Conservation (phyloP, 2,329 filamentous ascomycete genomes). For the Fusarium sp. region DNA sequence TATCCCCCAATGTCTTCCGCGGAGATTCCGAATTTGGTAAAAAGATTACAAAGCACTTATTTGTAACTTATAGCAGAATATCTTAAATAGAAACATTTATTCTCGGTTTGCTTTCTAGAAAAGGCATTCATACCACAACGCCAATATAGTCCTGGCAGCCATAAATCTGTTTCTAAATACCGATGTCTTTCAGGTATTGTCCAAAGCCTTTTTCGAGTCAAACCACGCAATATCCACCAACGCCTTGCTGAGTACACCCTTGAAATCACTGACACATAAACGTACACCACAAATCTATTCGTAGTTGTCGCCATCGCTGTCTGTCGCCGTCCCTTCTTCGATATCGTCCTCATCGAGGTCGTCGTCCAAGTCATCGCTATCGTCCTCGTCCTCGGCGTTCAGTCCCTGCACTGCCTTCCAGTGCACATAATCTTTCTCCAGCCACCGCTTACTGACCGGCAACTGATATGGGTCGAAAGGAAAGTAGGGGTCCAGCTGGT, state of each 20-base stretch:
- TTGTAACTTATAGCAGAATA: background rate
- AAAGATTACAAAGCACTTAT: constrained; percentile 9
- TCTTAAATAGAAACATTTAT: background rate
- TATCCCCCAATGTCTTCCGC: constrained; percentile 1
- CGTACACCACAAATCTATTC: constrained; percentile 41
- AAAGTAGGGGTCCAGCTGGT: constrained; percentile 93
- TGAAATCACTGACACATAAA: constrained; percentile 13
- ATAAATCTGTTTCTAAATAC: constrained; percentile 7
- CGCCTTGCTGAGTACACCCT: constrained; percentile 33
- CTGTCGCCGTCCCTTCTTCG: constrained; percentile 62
- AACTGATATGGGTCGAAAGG: constrained; percentile 97
- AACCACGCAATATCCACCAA: constrained; percentile 29
- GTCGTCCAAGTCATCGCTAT: constrained; percentile 63
- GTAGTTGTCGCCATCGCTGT: constrained; percentile 56
- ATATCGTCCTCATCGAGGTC: constrained; percentile 57
- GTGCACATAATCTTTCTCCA: constrained; percentile 82
- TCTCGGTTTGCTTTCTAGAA: background rate
- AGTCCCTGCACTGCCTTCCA: constrained; percentile 81
- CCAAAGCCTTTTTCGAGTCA: constrained; percentile 23
- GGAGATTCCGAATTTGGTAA: background rate
- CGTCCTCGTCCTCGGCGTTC: constrained; percentile 64
- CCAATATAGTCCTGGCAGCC: constrained; percentile 7
- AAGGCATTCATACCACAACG: constrained; percentile 7
- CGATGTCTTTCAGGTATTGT: constrained; percentile 25
- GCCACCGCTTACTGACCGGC: constrained; percentile 85